Evolutionary conservation across 2,329 filamentous ascomycete species (phyloP), one percentile per base, ranked within the genome.

Genomic region (Neofusicoccum laricinum): DNA sequence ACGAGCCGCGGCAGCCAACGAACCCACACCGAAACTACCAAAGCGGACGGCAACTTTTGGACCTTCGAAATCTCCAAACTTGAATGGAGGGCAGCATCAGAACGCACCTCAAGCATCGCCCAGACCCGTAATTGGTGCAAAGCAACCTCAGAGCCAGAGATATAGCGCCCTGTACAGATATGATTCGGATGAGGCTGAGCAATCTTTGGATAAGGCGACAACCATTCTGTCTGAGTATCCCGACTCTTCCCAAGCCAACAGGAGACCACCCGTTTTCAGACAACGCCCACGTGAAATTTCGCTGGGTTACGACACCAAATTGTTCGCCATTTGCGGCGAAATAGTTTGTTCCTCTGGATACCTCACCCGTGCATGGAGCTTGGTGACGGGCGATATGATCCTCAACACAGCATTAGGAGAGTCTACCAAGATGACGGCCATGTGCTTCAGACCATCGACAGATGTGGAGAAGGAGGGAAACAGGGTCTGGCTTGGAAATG

Each of bases 401-500:
- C 86, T 96, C 83, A 93, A 97, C 75, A 64, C 63, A 30, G 45
- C 53, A 17, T 34, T 64, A 12, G 90, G 90, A 1, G 95, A 99
- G 72, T 92, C 90, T 1, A 83, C 92, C 67, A 96, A 91, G 73
- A 90, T 91, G 7, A 89, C 92, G 1, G 87, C 93, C 1, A 81
- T 97, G 5, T 85, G 87, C 0, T 99, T 99, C 78, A 96, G 96
- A 73, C 93, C 94, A 2, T 90, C 89, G 0, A 81, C 84, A 2
- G 86, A 90, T 67, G 85, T 94, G 1, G 86, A 92, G 65, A 88
- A 93, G 51, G 94, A 98, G 76, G 94, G 93, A 5, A 85, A 85
- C 62, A 85, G 88, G 14, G 70, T 99, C 25, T 99, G 95, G 95
- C 86, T 98, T 36, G 95, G 95, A 7, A 97, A 90, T 48, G 96